Conservation (phyloP, 305 asterid genomes). For the Fraxinus platypoda region DNA sequence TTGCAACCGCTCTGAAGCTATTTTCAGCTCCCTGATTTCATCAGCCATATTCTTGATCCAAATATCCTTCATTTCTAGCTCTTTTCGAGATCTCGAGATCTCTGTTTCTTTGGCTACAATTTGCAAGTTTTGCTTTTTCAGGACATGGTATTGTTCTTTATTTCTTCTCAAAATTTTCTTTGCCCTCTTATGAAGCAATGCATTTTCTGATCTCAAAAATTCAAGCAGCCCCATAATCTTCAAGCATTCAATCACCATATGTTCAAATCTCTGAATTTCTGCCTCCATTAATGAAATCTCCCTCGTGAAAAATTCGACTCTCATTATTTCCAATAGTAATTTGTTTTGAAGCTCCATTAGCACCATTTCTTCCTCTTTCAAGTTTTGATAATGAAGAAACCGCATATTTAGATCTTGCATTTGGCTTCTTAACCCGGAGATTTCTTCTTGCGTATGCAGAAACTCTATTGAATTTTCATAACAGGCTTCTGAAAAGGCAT, state of each 20-base stretch:
- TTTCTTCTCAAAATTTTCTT: conserved; percentile 40
- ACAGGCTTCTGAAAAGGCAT: conserved; percentile 2
- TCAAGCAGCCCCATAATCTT: conserved; percentile 34
- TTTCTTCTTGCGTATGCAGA: conserved; percentile 26
- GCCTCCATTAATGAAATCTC: conserved; percentile 35
- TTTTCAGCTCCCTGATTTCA: conserved; percentile 40
- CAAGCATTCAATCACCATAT: conserved; percentile 27
- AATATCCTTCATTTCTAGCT: conserved; percentile 31
- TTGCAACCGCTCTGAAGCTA: conserved; percentile 26
- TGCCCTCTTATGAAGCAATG: conserved; percentile 39
- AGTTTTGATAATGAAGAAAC: conserved; percentile 37
- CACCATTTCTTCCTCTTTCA: conserved; percentile 46
- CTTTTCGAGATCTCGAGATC: conserved; percentile 29
- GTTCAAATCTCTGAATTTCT: conserved; percentile 40
- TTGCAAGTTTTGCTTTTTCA: conserved; percentile 29
- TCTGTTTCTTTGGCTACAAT: conserved; percentile 42
- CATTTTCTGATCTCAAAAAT: conserved; percentile 41
- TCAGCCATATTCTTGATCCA: conserved; percentile 35
- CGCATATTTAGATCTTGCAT: conserved; percentile 37
- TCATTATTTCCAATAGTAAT: conserved; percentile 39
- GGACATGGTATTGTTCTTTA: conserved; percentile 19
- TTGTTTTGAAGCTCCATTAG: conserved; percentile 44
- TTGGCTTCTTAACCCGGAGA: conserved; percentile 23
- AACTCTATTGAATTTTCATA: conserved; percentile 5
- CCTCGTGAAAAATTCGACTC: conserved; percentile 34